phyloP scores from a whole-genome alignment of 495 filamentous ascomycete genomes.

The Aspergillus avenaceus region DNA sequence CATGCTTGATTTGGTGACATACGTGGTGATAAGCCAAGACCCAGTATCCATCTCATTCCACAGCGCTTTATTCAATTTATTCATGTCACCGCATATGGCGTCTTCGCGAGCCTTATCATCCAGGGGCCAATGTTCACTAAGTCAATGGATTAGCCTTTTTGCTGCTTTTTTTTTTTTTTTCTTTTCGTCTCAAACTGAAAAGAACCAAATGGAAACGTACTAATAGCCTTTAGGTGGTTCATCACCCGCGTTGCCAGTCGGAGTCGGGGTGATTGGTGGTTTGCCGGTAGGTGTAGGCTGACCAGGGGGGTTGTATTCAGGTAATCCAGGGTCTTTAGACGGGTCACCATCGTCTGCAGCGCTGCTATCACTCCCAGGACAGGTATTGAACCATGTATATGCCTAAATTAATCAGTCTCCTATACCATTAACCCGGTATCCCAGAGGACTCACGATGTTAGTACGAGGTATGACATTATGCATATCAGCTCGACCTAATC shows the following conservation, averaged over 20 bases:
- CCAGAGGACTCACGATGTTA: background rate
- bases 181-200: background rate
- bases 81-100: background rate
- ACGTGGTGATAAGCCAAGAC: background rate
- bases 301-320: background rate
- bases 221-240: background rate
- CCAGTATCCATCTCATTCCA: background rate
- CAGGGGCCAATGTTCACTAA: background rate
- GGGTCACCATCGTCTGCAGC: background rate
- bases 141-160: background rate
- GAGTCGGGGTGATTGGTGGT: background rate
- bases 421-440: no score
- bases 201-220: background rate
- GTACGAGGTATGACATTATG: background rate
- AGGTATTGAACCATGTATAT: background rate
- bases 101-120: background rate
- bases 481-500: background rate
- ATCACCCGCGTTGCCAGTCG: background rate
- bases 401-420: background rate
- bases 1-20: no score
- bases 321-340: background rate
- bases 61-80: background rate
- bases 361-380: no score
- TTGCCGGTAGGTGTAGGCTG: background rate
- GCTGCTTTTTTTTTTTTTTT: no score